These are phyloP conservation scores for Ophiocordyceps camponoti-saundersi DNA, from an alignment of 2,329 filamentous ascomycete genomes.

Conservation along the genomic window DNA sequence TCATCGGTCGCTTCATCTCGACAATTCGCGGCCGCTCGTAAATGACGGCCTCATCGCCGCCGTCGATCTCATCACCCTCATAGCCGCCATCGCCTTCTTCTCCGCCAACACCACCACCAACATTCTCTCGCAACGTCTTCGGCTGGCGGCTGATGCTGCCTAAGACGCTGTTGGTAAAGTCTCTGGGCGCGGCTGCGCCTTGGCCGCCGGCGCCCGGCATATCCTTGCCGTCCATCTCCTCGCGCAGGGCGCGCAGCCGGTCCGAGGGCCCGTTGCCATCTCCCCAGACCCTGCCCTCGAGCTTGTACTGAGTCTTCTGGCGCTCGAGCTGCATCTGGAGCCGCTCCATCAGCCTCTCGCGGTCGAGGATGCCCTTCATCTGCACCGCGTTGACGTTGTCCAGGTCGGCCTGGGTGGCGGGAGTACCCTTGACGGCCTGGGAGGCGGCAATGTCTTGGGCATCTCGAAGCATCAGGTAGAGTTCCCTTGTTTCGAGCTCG, in stretches of 20 bases:
- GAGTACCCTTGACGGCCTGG: constrained; percentile 43
- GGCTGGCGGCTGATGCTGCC: constrained; percentile 51
- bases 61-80: constrained; percentile 29
- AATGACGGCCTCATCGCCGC: constrained; percentile 40
- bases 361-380: constrained; percentile 85
- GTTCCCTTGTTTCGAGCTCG: constrained; percentile 85
- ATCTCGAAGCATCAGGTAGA: constrained; percentile 96
- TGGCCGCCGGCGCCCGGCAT: constrained; percentile 17
- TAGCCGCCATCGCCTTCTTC: neutral
- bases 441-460: constrained; percentile 91
- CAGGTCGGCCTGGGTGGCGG: constrained; percentile 17
- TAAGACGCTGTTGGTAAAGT: constrained; percentile 57
- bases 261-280: constrained; percentile 75
- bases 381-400: constrained; percentile 53
- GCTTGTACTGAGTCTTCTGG: constrained; percentile 93
- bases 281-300: constrained; percentile 84
- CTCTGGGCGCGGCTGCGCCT: constrained; percentile 39
- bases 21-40: constrained; percentile 69
- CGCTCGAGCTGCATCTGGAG: constrained; percentile 90
- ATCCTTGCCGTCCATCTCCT: constrained; percentile 67
- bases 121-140: constrained; percentile 31
- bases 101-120: neutral
- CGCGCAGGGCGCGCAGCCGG: constrained; percentile 74
- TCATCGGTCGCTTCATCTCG: constrained; percentile 55
- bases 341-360: constrained; percentile 80